Evolutionary conservation across 2,329 filamentous ascomycete genomes (phyloP).

Genomic region (Aspergillus tubingensis): DNA sequence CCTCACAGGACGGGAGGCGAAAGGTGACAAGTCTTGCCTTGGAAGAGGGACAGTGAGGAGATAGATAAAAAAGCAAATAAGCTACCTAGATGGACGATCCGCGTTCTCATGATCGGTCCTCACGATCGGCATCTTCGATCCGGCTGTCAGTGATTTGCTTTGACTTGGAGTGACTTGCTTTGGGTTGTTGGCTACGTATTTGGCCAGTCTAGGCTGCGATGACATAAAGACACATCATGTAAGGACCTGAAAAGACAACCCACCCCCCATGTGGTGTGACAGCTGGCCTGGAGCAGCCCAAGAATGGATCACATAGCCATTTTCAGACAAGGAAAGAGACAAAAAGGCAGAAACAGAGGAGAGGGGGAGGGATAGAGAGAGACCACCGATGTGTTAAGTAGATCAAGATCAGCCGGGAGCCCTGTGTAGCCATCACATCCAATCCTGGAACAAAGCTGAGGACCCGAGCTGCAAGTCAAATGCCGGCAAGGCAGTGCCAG

Average conservation of each 20-base stretch:
- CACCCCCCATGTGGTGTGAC: not conserved
- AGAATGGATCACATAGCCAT: not conserved
- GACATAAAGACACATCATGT: not conserved
- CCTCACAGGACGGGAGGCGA: not conserved
- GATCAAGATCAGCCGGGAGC: not conserved
- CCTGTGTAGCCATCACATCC: slow-evolving; percentile 1
- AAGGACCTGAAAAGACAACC: not conserved
- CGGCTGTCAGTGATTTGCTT: not conserved
- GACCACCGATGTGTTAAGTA: not conserved
- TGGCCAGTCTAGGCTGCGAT: not conserved
- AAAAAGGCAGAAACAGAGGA: no score
- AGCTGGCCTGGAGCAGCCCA: not conserved
- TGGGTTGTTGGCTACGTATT: no score
- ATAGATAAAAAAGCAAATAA: not conserved
- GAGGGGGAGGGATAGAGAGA: not conserved
- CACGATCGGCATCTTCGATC: not conserved
- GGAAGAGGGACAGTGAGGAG: not conserved
- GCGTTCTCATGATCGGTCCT: not conserved
- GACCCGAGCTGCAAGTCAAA: not conserved
- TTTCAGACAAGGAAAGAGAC: not conserved
- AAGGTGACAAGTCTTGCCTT: not conserved
- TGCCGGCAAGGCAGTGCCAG: not conserved
- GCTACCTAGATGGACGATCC: not conserved
- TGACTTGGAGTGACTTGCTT: no score
- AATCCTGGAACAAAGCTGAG: slow-evolving; percentile 1